Evolutionary conservation across 306 rosid genomes (phyloP).

Genomic region (Inga oerstediana): DNA sequence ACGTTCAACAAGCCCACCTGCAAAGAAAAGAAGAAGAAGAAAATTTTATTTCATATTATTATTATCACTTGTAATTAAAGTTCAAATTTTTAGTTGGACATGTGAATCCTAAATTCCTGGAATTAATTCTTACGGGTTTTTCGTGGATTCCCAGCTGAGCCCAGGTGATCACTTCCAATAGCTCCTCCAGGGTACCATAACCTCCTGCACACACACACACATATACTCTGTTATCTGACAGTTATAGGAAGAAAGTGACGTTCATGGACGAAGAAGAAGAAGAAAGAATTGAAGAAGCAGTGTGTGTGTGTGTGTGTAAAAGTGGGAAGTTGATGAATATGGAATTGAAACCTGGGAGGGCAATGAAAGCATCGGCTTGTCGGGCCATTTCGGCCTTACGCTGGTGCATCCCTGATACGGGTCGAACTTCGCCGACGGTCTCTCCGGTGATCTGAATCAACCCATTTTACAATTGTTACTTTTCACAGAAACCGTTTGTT

Average conservation of each 20-base stretch:
- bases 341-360: conserved; percentile 62
- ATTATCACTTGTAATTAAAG: not conserved
- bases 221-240: not conserved
- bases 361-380: conserved; percentile 84
- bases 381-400: conserved; percentile 87
- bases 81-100: not conserved
- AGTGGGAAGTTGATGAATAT: not conserved
- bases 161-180: conserved; percentile 80
- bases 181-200: conserved; percentile 75
- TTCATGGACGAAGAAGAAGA: not conserved
- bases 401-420: conserved; percentile 79
- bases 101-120: not conserved
- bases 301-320: no score
- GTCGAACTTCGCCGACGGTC: conserved; percentile 71
- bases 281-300: no score
- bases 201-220: conserved; percentile 49
- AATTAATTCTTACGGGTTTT: conserved; percentile 54
- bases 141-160: conserved; percentile 81
- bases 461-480: not conserved
- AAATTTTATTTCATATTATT: no score
- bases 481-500: not conserved
- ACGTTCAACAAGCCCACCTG: conserved; percentile 97
- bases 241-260: not conserved
- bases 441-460: conserved; percentile 65
- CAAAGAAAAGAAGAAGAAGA: not conserved